phyloP scores from a whole-genome alignment of 2,329 filamentous ascomycete species.

The Tolypocladium ophioglossoides region DNA sequence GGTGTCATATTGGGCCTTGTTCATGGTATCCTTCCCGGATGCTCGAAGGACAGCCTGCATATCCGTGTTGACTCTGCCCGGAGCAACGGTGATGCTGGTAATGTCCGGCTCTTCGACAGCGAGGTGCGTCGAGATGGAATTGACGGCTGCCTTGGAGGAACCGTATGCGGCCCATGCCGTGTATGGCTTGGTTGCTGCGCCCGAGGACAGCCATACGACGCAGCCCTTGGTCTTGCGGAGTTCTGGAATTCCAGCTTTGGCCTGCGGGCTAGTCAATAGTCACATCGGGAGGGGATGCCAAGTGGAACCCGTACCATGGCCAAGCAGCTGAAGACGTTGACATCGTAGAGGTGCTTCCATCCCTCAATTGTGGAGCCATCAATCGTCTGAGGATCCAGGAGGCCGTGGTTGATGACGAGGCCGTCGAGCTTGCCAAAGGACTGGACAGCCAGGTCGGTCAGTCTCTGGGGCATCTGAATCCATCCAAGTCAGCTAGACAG shows the following conservation, averaged over 20 bases:
- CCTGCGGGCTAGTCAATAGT: constrained; percentile 29
- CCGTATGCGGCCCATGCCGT: constrained; percentile 73
- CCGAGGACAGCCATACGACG: constrained; percentile 71
- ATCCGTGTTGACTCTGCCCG: constrained; percentile 76
- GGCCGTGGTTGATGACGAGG: constrained; percentile 80
- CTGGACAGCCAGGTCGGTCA: constrained; percentile 53
- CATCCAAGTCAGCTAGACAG: not conserved
- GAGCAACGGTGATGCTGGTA: constrained; percentile 60
- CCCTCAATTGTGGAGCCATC: constrained; percentile 56
- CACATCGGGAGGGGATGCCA: constrained; percentile 1
- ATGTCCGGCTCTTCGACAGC: constrained; percentile 68
- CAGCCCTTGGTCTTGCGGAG: constrained; percentile 59
- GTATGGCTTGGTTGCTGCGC: constrained; percentile 58
- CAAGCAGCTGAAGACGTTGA: constrained; percentile 80
- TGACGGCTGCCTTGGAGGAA: constrained; percentile 72
- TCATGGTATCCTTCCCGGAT: constrained; percentile 37
- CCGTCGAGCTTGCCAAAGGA: constrained; percentile 68
- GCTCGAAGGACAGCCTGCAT: constrained; percentile 83
- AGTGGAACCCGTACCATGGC: constrained; percentile 49
- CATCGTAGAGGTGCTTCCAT: constrained; percentile 67
- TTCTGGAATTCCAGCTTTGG: constrained; percentile 58
- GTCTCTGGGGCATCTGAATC: constrained; percentile 42
- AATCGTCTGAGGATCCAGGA: constrained; percentile 65
- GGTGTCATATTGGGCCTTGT: constrained; percentile 45
- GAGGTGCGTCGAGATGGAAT: constrained; percentile 66